Conservation (phyloP, 768 basidiomycete species). For the Lenzites betulinus region DNA sequence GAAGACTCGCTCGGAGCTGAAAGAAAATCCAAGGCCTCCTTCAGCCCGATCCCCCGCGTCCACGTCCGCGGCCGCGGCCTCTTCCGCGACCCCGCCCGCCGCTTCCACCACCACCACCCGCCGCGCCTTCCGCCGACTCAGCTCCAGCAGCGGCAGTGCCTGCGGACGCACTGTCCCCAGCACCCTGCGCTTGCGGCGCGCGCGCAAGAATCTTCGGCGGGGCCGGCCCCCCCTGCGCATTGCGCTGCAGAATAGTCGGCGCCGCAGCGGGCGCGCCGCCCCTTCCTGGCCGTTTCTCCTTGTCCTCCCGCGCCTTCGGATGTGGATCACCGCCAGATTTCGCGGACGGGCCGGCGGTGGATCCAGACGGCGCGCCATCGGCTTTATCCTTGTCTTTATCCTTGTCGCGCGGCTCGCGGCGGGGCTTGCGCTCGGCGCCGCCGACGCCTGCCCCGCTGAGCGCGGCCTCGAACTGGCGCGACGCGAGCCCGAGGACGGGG, state of each 20-base stretch:
- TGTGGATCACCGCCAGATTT: background rate
- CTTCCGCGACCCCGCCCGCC: conserved; percentile 30
- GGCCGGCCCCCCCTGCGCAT: conserved; percentile 6
- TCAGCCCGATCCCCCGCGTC: conserved; percentile 17
- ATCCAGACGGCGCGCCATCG: background rate
- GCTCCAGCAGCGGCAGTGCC: background rate
- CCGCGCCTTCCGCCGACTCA: background rate
- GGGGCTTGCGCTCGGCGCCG: conserved; percentile 27
- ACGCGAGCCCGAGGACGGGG: conserved; percentile 62
- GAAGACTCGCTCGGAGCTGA: no score
- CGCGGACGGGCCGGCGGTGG: background rate
- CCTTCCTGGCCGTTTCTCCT: conserved; percentile 12
- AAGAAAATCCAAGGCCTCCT: no score
- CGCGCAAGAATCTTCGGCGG: conserved; percentile 23
- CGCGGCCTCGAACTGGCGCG: conserved; percentile 73
- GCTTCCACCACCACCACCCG: background rate
- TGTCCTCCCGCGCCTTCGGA: conserved; percentile 11
- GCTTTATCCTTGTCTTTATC: conserved; percentile 19
- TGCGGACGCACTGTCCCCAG: background rate
- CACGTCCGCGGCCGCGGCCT: conserved; percentile 34
- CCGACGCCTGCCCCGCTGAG: conserved; percentile 60
- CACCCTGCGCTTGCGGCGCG: background rate
- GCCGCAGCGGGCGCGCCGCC: conserved; percentile 12
- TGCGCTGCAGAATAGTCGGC: conserved; percentile 22
- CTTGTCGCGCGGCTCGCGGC: conserved; percentile 38